These are phyloP conservation scores for Amborella trichopoda DNA, from an alignment of 164 flowering plant species.

Conservation along the genomic window DNA sequence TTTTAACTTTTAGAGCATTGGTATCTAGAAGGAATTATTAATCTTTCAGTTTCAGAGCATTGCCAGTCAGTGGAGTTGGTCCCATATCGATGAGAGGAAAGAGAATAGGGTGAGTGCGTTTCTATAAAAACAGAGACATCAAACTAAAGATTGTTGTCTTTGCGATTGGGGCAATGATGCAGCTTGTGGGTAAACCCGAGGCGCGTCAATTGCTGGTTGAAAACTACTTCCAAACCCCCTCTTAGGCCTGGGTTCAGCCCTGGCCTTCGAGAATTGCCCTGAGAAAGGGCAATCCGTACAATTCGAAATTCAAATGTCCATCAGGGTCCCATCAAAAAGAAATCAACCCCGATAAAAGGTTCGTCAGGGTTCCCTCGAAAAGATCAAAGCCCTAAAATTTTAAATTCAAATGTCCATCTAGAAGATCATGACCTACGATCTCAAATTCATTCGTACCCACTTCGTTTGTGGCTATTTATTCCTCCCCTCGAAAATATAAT, in stretches of 20 bases:
- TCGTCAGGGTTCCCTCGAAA: not conserved
- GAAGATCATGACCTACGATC: not conserved
- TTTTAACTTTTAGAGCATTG: no score
- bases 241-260: slow-evolving; percentile 10
- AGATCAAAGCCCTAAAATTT: not conserved
- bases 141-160: not conserved
- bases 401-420: not conserved
- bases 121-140: not conserved
- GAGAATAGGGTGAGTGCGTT: not conserved
- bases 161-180: slow-evolving; percentile 19
- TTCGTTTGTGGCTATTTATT: not conserved
- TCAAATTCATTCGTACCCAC: not conserved
- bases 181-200: slow-evolving; percentile 17
- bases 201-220: slow-evolving; percentile 18
- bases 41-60: no score
- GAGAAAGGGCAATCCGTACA: slow-evolving; percentile 8
- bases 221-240: slow-evolving; percentile 15
- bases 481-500: not conserved
- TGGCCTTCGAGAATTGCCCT: slow-evolving; percentile 12
- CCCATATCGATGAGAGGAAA: not conserved
- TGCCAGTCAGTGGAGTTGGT: no score
- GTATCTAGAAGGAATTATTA: no score
- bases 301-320: not conserved
- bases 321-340: not conserved
- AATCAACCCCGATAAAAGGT: no score